phyloP scores from a whole-genome alignment of 2,329 filamentous ascomycete species.

The Ophiostoma tasmaniense region DNA sequence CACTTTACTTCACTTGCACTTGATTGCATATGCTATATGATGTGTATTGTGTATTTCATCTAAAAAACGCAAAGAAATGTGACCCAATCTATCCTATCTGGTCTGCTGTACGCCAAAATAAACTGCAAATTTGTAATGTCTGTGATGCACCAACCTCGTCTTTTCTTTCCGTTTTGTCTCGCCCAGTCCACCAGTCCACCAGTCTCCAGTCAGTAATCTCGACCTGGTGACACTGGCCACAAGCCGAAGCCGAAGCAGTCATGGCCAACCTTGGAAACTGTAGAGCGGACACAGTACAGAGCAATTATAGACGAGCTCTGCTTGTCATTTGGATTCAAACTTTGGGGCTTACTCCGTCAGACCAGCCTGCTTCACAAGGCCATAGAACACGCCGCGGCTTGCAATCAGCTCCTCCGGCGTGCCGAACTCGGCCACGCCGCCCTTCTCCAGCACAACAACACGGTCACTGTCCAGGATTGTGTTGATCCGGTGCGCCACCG shows the following conservation, averaged over 20 bases:
- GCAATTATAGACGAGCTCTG: not conserved
- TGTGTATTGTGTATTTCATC: not conserved
- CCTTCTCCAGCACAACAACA: constrained; percentile 87
- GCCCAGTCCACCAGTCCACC: not conserved
- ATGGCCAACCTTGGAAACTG: not conserved
- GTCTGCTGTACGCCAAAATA: constrained; percentile 7
- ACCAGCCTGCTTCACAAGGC: constrained; percentile 84
- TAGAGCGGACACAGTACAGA: not conserved
- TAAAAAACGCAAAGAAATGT: not conserved
- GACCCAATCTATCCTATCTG: constrained; percentile 13
- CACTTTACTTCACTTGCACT: not conserved
- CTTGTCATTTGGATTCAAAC: not conserved
- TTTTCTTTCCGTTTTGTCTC: not conserved
- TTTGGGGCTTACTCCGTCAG: constrained; percentile 39
- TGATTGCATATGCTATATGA: not conserved
- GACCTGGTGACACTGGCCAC: not conserved
- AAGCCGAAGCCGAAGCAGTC: not conserved
- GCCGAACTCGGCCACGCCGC: constrained; percentile 86
- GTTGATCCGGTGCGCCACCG: constrained; percentile 95
- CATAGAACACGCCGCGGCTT: constrained; percentile 72
- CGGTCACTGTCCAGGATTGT: constrained; percentile 85
- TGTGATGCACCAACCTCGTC: not conserved
- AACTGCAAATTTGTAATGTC: not conserved
- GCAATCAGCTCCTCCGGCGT: constrained; percentile 70
- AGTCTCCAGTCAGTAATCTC: not conserved